Base-by-base conservation (phyloP, 768 basidiomycete species). In the Amanita rubescens region DNA sequence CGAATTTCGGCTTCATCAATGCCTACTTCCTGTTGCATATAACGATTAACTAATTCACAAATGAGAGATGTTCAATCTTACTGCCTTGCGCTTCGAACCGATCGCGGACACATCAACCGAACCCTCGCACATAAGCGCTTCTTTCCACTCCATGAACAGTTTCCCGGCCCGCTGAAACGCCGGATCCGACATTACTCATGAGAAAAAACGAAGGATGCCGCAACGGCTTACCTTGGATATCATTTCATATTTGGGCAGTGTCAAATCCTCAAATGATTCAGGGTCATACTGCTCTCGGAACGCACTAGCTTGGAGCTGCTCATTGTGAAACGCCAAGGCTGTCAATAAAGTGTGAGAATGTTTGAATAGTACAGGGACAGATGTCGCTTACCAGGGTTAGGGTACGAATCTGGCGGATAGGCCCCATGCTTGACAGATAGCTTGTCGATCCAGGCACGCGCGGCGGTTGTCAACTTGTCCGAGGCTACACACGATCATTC, bases 311-410 rank as follows among this genome's bases (percentile, higher is more conserved):
- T 96, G 85, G 7, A 98, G 77, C 62, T 94, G 89, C 17, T 82
- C 88, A 66, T 94, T 93, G 64, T 94, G 90, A 59, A 81, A 92
- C 11, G 85, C 85, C 50, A 97, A 78, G 4, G 89, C 90, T 92
- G 60, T 38, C 59, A 53, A 37, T 44, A 45, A 30, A 32, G 54
- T 49, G 43, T 24, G 34, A 43, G 41, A 38, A 43, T 34, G 48
- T 50, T 49, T 35, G 42, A 22, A 49, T 53, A 30, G 22, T 14
- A 15, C 30, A 48, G 20, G 24, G 15, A 27, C 50, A 54, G 11
- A 52, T 24, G 11, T 65, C 82, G 63, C 59, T 33, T 43, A 95
- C 95, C 80, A 59, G 96, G 96, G 69, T 98, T 93, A 12, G 88
- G 90, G 65, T 88, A 88, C 24, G 86, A 83, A 65, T 93, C 90